These are phyloP conservation scores for Salix koriyanagi DNA, from an alignment of 345 rosid genomes.

Conservation along the genomic window DNA sequence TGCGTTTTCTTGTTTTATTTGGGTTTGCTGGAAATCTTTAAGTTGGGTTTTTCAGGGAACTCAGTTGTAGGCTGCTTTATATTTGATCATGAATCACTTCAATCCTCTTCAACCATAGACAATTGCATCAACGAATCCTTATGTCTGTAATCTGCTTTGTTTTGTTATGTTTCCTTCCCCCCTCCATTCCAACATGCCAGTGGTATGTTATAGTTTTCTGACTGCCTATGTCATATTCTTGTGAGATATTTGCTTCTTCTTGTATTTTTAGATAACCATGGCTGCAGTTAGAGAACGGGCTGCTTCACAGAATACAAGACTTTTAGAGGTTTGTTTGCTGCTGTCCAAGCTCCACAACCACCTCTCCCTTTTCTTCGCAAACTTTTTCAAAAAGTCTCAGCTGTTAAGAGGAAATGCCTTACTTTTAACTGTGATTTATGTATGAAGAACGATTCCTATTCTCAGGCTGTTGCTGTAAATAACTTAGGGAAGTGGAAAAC, in stretches of 20 bases:
- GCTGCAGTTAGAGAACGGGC: conserved; percentile 99
- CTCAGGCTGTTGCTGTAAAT: conserved; percentile 96
- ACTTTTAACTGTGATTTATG: background rate
- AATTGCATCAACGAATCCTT: background rate
- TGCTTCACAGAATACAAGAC: conserved; percentile 81
- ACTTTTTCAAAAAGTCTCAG: background rate
- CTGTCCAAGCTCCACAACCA: background rate
- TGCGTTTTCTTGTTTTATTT: background rate
- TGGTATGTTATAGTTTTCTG: no score
- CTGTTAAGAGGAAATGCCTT: background rate
- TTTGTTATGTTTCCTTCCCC: background rate
- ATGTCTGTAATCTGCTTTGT: background rate
- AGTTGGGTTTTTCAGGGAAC: background rate
- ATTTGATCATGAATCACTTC: background rate
- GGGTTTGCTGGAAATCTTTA: background rate
- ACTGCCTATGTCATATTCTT: background rate
- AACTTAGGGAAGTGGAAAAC: conserved; percentile 99
- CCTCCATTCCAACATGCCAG: background rate
- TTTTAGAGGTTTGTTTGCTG: conserved; percentile 59
- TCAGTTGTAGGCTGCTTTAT: background rate
- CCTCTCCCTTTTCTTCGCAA: background rate
- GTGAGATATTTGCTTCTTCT: conserved; percentile 11
- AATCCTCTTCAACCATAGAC: background rate
- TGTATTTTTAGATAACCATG: conserved; percentile 74
- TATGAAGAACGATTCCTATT: background rate